Conservation (phyloP, 345 rosid genomes). For the Euphorbia lathyris region DNA sequence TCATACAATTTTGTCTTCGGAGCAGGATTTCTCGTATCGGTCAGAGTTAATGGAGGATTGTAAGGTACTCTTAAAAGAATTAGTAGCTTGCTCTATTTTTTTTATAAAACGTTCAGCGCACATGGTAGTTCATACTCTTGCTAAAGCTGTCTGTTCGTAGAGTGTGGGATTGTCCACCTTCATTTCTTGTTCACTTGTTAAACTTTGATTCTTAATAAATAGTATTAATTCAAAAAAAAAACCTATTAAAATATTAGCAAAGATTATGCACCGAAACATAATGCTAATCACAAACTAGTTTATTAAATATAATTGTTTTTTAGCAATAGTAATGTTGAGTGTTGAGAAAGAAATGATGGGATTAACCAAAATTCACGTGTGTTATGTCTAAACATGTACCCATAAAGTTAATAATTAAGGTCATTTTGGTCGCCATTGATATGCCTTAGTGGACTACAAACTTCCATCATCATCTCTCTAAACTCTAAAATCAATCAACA, state of each 20-base stretch:
- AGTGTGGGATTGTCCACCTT: no score
- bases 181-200: no score
- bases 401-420: slow-evolving; percentile 26
- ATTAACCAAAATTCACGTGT: slow-evolving; percentile 25
- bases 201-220: no score
- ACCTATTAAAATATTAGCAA: not conserved
- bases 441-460: slow-evolving; percentile 24
- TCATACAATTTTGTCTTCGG: no score
- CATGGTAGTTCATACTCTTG: no score
- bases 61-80: no score
- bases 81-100: no score
- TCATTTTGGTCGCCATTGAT: slow-evolving; percentile 28
- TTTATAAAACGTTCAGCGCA: no score
- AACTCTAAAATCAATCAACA: not conserved
- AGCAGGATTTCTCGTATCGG: no score
- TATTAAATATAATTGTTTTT: not conserved
- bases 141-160: no score
- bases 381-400: slow-evolving; percentile 32
- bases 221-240: no score
- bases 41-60: no score
- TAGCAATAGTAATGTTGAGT: not conserved
- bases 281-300: not conserved
- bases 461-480: slow-evolving; percentile 12
- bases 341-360: slow-evolving; percentile 13
- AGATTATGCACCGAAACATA: not conserved